Conservation (phyloP, 139 green algal genomes). For the Coccomyxa sp. region DNA sequence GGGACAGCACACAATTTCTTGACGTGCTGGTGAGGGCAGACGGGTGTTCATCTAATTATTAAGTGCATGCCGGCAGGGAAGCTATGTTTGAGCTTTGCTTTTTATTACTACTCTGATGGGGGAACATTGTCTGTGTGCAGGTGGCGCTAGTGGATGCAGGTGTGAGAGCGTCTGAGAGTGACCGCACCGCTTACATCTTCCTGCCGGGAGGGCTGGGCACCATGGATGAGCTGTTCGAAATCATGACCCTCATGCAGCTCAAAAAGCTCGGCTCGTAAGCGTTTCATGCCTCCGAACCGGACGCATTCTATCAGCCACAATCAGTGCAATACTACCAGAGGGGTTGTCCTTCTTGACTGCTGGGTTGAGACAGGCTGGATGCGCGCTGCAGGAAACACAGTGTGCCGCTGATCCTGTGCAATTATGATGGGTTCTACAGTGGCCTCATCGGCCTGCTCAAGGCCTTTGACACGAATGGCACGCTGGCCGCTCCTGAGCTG, state of each 20-base stretch:
- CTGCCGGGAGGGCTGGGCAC: conserved; percentile 61
- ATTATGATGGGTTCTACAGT: conserved; percentile 61
- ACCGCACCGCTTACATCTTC: conserved; percentile 70
- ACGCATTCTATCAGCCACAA: too few relatives aligned
- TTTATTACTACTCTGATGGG: too few relatives aligned
- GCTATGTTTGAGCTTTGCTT: too few relatives aligned
- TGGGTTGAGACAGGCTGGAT: too few relatives aligned
- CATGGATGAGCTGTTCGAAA: conserved; percentile 53
- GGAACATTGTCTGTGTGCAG: neutral
- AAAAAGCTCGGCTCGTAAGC: conserved; percentile 33
- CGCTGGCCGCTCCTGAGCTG: conserved; percentile 37
- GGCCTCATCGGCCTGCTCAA: conserved; percentile 43
- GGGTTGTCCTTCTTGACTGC: too few relatives aligned
- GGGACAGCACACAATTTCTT: too few relatives aligned
- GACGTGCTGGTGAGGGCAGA: too few relatives aligned
- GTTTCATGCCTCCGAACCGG: neutral
- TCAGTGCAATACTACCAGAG: too few relatives aligned
- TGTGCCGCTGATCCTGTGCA: conserved; percentile 35
- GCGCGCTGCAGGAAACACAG: conserved; percentile 17
- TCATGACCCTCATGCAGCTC: conserved; percentile 57
- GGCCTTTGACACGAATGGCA: conserved; percentile 32
- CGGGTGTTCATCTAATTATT: too few relatives aligned
- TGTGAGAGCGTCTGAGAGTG: conserved; percentile 28
- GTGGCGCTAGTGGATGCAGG: conserved; percentile 48
- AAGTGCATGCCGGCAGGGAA: too few relatives aligned